Evolutionary conservation across 148 eudicot species (phyloP).

Genomic region (Vaccinium darrowii): DNA sequence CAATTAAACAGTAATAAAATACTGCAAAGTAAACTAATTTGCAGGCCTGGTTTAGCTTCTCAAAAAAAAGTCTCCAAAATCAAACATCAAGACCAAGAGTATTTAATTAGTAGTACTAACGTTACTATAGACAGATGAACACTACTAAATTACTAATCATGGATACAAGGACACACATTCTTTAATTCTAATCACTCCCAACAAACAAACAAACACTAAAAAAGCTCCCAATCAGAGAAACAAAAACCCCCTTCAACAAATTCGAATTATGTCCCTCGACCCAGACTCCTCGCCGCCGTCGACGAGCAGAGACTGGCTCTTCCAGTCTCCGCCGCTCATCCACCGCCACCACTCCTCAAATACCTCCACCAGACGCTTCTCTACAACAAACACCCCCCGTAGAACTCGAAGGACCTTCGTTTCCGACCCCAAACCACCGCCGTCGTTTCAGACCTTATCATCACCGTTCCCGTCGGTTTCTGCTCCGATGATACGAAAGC

Average conservation of each 20-base stretch:
- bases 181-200: too few species aligned
- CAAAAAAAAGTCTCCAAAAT: too few species aligned
- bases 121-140: too few species aligned
- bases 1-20: too few species aligned
- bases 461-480: not conserved
- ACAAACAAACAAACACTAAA: too few species aligned
- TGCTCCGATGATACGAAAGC: not conserved
- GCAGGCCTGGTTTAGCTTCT: too few species aligned
- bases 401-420: not conserved
- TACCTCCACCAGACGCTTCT: conserved; percentile 24
- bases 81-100: too few species aligned
- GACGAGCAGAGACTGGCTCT: conserved; percentile 40
- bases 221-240: too few species aligned
- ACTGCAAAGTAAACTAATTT: too few species aligned
- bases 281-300: conserved; percentile 20
- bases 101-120: too few species aligned
- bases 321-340: conserved; percentile 33
- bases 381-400: conserved; percentile 9
- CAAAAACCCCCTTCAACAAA: not conserved
- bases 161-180: too few species aligned
- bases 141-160: too few species aligned
- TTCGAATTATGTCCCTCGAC: conserved; percentile 30
- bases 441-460: not conserved
- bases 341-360: not conserved
- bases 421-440: not conserved